phyloP scores from a whole-genome alignment of 768 basidiomycete species.

The Rhodotorula paludigena region DNA sequence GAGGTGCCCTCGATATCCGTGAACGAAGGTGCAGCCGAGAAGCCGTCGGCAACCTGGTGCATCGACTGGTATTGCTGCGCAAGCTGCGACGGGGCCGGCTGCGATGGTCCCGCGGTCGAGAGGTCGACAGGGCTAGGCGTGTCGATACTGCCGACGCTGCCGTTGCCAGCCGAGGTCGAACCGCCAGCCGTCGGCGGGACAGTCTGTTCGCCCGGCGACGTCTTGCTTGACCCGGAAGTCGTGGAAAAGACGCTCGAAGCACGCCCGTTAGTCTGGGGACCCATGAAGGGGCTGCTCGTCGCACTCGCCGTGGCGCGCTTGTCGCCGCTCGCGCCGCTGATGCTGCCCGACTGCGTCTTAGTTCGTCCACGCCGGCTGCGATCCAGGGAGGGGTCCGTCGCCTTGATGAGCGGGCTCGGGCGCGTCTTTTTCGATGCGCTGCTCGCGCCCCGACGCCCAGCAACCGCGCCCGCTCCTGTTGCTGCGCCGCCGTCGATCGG shows the following conservation, averaged over 20 bases:
- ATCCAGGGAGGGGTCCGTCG: constrained; percentile 15
- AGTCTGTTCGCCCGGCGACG: constrained; percentile 2
- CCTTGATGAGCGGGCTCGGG: constrained; percentile 39
- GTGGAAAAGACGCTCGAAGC: background rate
- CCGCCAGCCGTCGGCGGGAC: too few relatives aligned
- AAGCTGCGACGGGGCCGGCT: background rate
- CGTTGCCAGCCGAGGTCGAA: too few relatives aligned
- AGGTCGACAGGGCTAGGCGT: constrained; percentile 38
- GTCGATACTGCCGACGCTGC: constrained; percentile 11
- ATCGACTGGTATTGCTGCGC: background rate
- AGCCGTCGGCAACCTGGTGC: background rate
- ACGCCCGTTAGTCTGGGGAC: background rate
- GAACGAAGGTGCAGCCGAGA: background rate
- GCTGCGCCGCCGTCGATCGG: constrained; percentile 11
- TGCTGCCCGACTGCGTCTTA: constrained; percentile 9
- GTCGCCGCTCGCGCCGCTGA: background rate
- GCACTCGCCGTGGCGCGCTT: constrained; percentile 20
- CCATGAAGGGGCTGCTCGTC: constrained; percentile 29
- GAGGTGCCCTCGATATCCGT: background rate
- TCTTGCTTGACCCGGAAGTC: constrained; percentile 3
- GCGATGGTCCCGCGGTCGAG: background rate
- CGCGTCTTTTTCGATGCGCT: constrained; percentile 26
- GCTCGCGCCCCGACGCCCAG: constrained; percentile 24
- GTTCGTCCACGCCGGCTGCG: background rate
- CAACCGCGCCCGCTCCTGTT: constrained; percentile 3